phyloP scores from a whole-genome alignment of 1,139 yeast genomes.

The Lodderomyces parapsilosis region DNA sequence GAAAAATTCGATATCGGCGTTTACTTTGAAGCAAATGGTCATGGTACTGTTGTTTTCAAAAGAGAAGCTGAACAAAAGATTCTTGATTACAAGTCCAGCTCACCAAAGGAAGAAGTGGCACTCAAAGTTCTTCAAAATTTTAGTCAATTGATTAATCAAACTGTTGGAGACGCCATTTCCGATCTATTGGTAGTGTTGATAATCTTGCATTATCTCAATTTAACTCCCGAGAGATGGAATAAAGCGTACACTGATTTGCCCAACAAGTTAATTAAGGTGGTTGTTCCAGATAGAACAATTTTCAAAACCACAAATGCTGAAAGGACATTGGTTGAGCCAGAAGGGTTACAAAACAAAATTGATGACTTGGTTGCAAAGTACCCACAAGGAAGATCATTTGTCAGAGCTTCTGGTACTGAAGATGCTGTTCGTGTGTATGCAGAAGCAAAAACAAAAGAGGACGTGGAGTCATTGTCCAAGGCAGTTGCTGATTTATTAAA shows the following conservation, averaged over 20 bases:
- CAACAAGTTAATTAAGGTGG: slow-evolving; percentile 74
- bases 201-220: slow-evolving; percentile 55
- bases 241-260: slow-evolving; percentile 79
- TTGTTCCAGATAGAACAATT: slow-evolving; percentile 75
- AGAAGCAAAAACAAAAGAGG: slow-evolving; percentile 60
- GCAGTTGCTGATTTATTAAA: slow-evolving; percentile 34
- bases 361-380: slow-evolving; percentile 62
- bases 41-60: slow-evolving; percentile 89
- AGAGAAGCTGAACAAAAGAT: slow-evolving; percentile 47
- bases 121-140: slow-evolving; percentile 54
- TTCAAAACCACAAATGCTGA: slow-evolving; percentile 92
- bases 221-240: slow-evolving; percentile 73
- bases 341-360: slow-evolving; percentile 71
- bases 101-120: slow-evolving; percentile 36
- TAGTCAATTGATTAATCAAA: slow-evolving; percentile 80
- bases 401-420: slow-evolving; percentile 97
- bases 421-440: slow-evolving; percentile 96
- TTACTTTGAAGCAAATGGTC: slow-evolving; percentile 99
- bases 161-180: slow-evolving; percentile 96
- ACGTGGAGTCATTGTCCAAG: slow-evolving; percentile 33
- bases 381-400: slow-evolving; percentile 78
- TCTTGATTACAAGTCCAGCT: slow-evolving; percentile 22
- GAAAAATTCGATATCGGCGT: slow-evolving; percentile 84
- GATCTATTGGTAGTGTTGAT: slow-evolving; percentile 78
- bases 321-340: slow-evolving; percentile 73